These are phyloP conservation scores for Entonaema liquescens DNA, from an alignment of 495 filamentous ascomycete species.

Conservation along the genomic window DNA sequence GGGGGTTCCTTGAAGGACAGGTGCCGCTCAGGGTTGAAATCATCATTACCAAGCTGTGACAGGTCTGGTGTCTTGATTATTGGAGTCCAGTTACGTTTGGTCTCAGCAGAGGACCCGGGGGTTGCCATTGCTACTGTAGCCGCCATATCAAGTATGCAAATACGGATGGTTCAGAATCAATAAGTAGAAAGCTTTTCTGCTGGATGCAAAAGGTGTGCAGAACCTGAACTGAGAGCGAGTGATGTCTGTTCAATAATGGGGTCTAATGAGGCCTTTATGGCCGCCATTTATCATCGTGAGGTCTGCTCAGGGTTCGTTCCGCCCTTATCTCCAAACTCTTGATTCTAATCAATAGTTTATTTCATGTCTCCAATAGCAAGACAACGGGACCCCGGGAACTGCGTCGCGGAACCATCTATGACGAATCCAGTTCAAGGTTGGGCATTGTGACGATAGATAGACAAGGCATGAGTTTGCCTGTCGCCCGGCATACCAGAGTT, in stretches of 20 bases:
- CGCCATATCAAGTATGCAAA: constrained; percentile 32
- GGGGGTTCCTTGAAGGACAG: constrained; percentile 61
- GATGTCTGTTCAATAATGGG: constrained; percentile 8
- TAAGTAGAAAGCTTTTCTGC: constrained; percentile 1
- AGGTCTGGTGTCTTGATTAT: constrained; percentile 35
- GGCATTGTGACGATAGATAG: constrained; percentile 39
- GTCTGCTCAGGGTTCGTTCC: constrained; percentile 5
- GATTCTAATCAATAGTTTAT: constrained; percentile 20
- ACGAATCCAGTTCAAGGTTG: constrained; percentile 28
- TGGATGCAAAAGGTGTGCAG: background rate
- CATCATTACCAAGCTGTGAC: constrained; percentile 28
- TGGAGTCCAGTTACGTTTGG: constrained; percentile 31
- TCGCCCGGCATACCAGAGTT: constrained; percentile 14
- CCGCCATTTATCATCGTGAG: constrained; percentile 38
- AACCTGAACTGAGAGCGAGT: background rate
- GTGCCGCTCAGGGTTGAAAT: constrained; percentile 58
- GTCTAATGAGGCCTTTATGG: background rate
- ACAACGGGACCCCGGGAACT: constrained; percentile 28
- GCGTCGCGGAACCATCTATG: constrained; percentile 28
- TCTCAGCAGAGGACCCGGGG: background rate
- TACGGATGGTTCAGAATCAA: constrained; percentile 4
- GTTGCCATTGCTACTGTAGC: constrained; percentile 30
- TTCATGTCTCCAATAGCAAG: constrained; percentile 28
- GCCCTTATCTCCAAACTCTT: constrained; percentile 30
- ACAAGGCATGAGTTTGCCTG: constrained; percentile 30